Evolutionary conservation across 2,329 filamentous ascomycete species (phyloP), one percentile per base, ranked within the genome.

Genomic region (Teratosphaeria gauchensis): DNA sequence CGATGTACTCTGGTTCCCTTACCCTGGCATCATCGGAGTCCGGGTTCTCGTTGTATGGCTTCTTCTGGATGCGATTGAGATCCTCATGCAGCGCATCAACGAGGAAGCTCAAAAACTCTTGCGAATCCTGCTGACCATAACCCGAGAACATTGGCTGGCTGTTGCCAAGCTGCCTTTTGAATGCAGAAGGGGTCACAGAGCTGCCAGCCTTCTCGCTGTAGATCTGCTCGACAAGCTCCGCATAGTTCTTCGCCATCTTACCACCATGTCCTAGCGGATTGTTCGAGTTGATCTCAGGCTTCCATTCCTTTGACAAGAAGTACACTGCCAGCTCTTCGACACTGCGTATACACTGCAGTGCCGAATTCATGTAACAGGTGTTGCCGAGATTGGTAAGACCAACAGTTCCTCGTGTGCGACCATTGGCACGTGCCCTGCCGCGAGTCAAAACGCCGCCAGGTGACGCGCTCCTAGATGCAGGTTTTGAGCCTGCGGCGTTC

Each of bases 351-450:
- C 94, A 99, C 72, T 99, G 94, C 57, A 97, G 79, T 9, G 94
- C 94, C 24, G 92, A 96, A 74, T 97, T 97, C 92, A 97, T 96
- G 76, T 99, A 99, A 75, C 94, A 99, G 0, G 94, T 97, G 69
- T 99, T 99, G 54, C 94, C 94, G 14, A 99, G 77, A 69, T 99
- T 99, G 63, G 84, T 85, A 56, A 99, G 77, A 35, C 94, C 94
- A 51, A 92, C 88, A 48, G 86, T 87, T 33, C 94, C 94, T 35
- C 85, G 75, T 12, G 84, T 83, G 62, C 85, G 84, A 9, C 88
- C 88, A 46, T 85, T 83, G 65, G 84, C 85, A 61, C 86, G 84
- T 7, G 82, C 76, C 58, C 89, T 83, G 51, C 90, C 90, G 64
- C 91, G 82, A 0, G 89, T 92, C 62, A 88, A 77, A 4, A 80